Conservation (phyloP, 139 green algal genomes). For the Chlorokybus atmophyticus region DNA sequence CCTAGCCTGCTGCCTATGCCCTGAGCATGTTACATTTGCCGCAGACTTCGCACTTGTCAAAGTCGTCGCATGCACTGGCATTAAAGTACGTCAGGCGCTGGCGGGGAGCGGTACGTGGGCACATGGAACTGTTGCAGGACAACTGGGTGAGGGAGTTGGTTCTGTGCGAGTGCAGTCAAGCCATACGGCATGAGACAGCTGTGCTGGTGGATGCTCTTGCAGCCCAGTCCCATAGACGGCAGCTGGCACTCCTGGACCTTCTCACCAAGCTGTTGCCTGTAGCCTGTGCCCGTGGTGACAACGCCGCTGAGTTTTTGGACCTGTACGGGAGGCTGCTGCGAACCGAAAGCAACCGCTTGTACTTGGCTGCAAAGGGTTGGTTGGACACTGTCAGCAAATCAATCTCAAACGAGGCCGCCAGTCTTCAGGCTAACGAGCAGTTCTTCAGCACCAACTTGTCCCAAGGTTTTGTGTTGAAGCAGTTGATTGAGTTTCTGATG, state of each 20-base stretch:
- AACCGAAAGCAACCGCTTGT: slow-evolving; percentile 3
- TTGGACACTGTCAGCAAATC: slow-evolving; percentile 5
- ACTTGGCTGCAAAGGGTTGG: neutral
- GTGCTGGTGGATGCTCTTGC: slow-evolving; percentile 12
- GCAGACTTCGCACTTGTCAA: too few species aligned
- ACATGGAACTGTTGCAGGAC: too few species aligned
- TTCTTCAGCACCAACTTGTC: slow-evolving; percentile 11
- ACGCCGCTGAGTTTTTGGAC: slow-evolving; percentile 23
- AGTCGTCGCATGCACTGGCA: too few species aligned
- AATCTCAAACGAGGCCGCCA: slow-evolving; percentile 7
- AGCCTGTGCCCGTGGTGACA: slow-evolving; percentile 9
- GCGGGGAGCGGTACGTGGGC: too few species aligned
- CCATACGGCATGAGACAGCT: slow-evolving; percentile 12
- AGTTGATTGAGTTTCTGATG: slow-evolving; percentile 5
- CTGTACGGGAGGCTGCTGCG: slow-evolving; percentile 4
- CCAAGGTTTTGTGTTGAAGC: slow-evolving; percentile 12
- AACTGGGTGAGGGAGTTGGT: slow-evolving; percentile 22
- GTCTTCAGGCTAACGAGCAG: slow-evolving; percentile 16
- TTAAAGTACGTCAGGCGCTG: too few species aligned
- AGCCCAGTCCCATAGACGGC: neutral
- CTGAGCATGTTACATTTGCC: too few species aligned
- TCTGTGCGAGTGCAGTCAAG: slow-evolving; percentile 11
- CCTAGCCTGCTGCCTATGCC: too few species aligned
- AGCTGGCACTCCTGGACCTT: slow-evolving; percentile 8
- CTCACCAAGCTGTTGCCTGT: slow-evolving; percentile 10